Base-by-base conservation (phyloP, 148 eudicot species). In the Chenopodium formosanum region DNA sequence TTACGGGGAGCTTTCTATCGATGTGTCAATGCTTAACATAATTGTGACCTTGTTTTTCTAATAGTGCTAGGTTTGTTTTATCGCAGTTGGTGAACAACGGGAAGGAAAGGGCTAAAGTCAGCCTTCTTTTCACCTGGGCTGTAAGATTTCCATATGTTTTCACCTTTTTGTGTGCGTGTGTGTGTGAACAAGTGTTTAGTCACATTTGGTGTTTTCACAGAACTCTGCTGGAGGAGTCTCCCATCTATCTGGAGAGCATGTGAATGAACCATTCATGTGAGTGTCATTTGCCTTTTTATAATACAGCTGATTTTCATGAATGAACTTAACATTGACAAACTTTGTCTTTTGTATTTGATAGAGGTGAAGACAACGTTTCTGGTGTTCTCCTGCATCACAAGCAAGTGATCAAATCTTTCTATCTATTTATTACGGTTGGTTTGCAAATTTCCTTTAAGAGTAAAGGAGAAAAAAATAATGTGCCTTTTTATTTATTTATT, bases 371-470 rank as follows among this genome's bases (percentile, higher is more conserved):
- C 85, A 96, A 97, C 83, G 96, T 96, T 80, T 91, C 97, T 73
- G 99, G 99, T 47, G 99, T 94, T 67, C 99, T 96, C 78, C 93
- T 96, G 83, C 97, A 94, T 92, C 98, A 96, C 95, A 94, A 88
- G 99, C 88, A 96, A 94, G 98, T 90, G 73, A 86, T 80, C 81
- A 78, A 82, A 85, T 88, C 78, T 85, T 89, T 34, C 70, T 86
- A 78, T 75, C 83, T 88, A 80, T 70, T 37, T 86, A 53, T 84
- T 79, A 79, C 75, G 83, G 78, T 83, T 88, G 85, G 78, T 90
- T 86, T 90, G 82, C 82, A 74, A 69, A 20, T 77, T 78, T 58
- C 63, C 64, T 76, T 60, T 79, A 12, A n/a, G 64, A 66, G 31
- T 56, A 48, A 78, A 47, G 56, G 66, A 37, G 47, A 74, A 60